These are phyloP conservation scores for Russula lepida DNA, from an alignment of 768 basidiomycete species.

Conservation along the genomic window DNA sequence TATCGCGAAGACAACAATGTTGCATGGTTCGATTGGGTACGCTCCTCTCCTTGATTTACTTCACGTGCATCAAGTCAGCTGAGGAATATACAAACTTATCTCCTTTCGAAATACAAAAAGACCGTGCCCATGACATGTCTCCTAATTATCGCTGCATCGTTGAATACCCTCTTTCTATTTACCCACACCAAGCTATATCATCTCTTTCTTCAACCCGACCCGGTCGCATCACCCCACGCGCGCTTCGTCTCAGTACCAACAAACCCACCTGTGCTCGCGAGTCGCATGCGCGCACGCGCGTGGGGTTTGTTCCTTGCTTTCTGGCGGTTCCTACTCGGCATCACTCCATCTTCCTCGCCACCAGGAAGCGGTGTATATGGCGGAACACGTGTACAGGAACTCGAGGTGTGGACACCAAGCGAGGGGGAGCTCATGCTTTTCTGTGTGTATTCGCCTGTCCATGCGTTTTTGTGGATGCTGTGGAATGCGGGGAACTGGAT, in stretches of 20 bases:
- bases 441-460: slow-evolving; percentile 70
- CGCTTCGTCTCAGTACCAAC: slow-evolving; percentile 51
- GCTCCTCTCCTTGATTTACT: slow-evolving; percentile 10
- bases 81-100: slow-evolving; percentile 1
- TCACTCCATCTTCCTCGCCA: slow-evolving; percentile 34
- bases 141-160: slow-evolving; percentile 43
- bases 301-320: slow-evolving; percentile 49
- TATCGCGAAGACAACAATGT: slow-evolving; percentile 55
- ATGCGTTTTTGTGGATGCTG: slow-evolving; percentile 65
- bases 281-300: slow-evolving; percentile 23
- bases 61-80: background rate
- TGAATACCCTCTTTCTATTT: slow-evolving; percentile 61
- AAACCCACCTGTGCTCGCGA: slow-evolving; percentile 32
- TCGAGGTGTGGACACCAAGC: slow-evolving; percentile 72
- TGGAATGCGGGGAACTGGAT: slow-evolving; percentile 71
- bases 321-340: slow-evolving; percentile 60
- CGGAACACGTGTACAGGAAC: slow-evolving; percentile 52
- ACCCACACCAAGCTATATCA: slow-evolving; percentile 63
- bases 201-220: slow-evolving; percentile 53
- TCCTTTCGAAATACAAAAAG: slow-evolving; percentile 30
- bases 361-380: slow-evolving; percentile 12
- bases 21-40: slow-evolving; percentile 78
- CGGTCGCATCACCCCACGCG: slow-evolving; percentile 61
- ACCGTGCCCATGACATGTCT: slow-evolving; percentile 55
- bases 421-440: slow-evolving; percentile 64